These are phyloP conservation scores for Alternaria alternata DNA, from an alignment of 2,329 filamentous ascomycete genomes.

Conservation along the genomic window DNA sequence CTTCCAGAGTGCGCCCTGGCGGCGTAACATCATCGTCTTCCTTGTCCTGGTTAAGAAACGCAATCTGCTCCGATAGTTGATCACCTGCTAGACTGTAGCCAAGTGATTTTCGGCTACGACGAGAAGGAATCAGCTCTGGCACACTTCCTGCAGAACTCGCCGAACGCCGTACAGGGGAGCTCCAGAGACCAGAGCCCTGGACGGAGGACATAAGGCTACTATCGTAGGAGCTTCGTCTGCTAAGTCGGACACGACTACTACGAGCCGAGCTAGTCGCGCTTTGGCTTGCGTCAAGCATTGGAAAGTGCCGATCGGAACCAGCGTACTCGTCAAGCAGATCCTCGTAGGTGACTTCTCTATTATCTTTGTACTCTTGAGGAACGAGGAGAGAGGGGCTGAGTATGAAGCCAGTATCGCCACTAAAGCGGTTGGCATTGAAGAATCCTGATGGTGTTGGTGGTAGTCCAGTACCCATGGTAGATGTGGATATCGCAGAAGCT, in stretches of 20 bases:
- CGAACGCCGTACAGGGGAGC: conserved; percentile 46
- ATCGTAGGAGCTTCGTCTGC: conserved; percentile 66
- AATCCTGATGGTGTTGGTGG: conserved; percentile 42
- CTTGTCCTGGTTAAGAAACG: conserved; percentile 38
- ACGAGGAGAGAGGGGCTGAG: conserved; percentile 50
- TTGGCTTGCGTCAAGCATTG: conserved; percentile 52
- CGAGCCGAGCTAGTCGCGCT: conserved; percentile 55
- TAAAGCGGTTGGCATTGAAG: conserved; percentile 26
- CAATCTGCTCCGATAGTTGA: conserved; percentile 45
- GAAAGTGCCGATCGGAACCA: conserved; percentile 57
- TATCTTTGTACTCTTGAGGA: conserved; percentile 46
- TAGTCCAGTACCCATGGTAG: conserved; percentile 38
- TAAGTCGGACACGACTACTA: conserved; percentile 61
- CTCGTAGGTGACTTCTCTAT: conserved; percentile 48
- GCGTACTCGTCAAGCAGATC: conserved; percentile 54
- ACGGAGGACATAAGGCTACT: conserved; percentile 60
- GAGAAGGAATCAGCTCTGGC: conserved; percentile 49
- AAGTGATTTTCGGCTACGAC: conserved; percentile 41
- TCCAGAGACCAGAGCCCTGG: conserved; percentile 44
- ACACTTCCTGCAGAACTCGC: conserved; percentile 50
- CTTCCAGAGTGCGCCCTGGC: conserved; percentile 34
- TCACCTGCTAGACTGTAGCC: conserved; percentile 42
- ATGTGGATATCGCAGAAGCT: conserved; percentile 45
- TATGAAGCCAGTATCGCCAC: conserved; percentile 45
- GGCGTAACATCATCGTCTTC: conserved; percentile 43